These are phyloP conservation scores for Pisolithus marmoratus DNA, from an alignment of 768 basidiomycete genomes.

Conservation along the genomic window DNA sequence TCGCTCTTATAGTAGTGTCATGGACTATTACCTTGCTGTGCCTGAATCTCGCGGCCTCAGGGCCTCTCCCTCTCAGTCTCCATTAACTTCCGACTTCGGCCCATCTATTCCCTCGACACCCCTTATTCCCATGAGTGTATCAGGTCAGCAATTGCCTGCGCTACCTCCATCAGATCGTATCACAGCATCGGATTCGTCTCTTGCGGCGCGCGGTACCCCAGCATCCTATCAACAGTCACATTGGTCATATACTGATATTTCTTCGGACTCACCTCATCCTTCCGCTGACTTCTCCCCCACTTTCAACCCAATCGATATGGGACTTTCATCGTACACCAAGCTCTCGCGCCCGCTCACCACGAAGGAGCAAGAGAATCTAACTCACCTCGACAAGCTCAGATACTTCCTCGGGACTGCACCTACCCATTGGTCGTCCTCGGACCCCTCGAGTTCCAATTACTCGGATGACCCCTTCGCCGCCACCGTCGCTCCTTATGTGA, in stretches of 20 bases:
- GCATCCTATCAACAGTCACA: slow-evolving; percentile 2
- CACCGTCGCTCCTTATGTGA: slow-evolving; percentile 33
- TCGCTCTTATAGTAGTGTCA: neutral
- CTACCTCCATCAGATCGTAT: slow-evolving; percentile 5
- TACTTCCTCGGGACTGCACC: slow-evolving; percentile 86
- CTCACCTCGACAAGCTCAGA: slow-evolving; percentile 79
- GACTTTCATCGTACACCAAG: slow-evolving; percentile 20
- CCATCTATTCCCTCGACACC: neutral
- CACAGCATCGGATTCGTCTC: slow-evolving; percentile 3
- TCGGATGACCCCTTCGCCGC: slow-evolving; percentile 9
- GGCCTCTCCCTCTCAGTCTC: neutral
- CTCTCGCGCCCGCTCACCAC: slow-evolving; percentile 47
- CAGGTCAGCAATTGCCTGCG: neutral
- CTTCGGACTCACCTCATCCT: slow-evolving; percentile 5
- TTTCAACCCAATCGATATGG: slow-evolving; percentile 19
- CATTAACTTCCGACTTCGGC: neutral
- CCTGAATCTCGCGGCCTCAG: neutral
- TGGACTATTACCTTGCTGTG: neutral
- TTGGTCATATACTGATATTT: slow-evolving; percentile 5
- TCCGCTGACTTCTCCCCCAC: slow-evolving; percentile 4
- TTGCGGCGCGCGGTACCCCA: slow-evolving; percentile 1
- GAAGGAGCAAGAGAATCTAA: slow-evolving; percentile 63
- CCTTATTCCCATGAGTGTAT: neutral
- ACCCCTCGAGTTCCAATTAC: slow-evolving; percentile 24
- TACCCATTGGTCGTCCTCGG: slow-evolving; percentile 53